Evolutionary conservation across 139 green algal genomes (phyloP), one percentile per base, ranked within the genome.

Genomic region (Micractinium sp.): DNA sequence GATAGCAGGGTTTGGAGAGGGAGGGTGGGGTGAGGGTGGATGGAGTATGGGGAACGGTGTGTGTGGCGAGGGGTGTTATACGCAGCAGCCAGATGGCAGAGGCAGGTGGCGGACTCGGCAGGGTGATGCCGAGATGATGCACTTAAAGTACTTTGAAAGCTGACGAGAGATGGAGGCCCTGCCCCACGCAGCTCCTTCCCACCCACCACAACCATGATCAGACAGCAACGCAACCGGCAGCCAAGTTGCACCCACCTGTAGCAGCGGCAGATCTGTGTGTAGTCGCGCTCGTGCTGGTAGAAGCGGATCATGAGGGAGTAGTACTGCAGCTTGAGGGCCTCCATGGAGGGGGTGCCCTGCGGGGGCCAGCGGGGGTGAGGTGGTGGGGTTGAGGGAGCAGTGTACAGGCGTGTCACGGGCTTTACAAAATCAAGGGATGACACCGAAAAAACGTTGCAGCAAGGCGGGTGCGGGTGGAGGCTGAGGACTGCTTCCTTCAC

Each of bases 321-420:
- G 93, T 99, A 99, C n/a, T 85, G 90, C 35, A 98, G 89, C 93
- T 99, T 99, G 63, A 99, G 95, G 89, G 97, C 96, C 38, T 94
- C 89, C 61, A 99, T 92, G 9, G 73, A 85, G 53, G 98, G 98
- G 3, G 97, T 97, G 88, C 95, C 97, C 93, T 96, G 89, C 47
- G 82, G 39, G 19, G 22, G 27, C 29, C 29, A 47, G 47, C 20
- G 29, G 47, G 66, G 19, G 12, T 22, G 14, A 23, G 66, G 66
- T n/a, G 67, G 9, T 33, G 31, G 67, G 31, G 67, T 35, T 35
- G 25, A 71, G 60, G 60, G 19, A 71, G 63, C 63, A 71, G 14
- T 71, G 63, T 25, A 27, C 63, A 9, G 47, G 9, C 5, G 47
- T 56, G 47, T 16, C 5, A 9, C n/a, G n/a, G n/a, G n/a, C n/a